Conservation (phyloP, 768 basidiomycete species). For the Podaxis sp. region DNA sequence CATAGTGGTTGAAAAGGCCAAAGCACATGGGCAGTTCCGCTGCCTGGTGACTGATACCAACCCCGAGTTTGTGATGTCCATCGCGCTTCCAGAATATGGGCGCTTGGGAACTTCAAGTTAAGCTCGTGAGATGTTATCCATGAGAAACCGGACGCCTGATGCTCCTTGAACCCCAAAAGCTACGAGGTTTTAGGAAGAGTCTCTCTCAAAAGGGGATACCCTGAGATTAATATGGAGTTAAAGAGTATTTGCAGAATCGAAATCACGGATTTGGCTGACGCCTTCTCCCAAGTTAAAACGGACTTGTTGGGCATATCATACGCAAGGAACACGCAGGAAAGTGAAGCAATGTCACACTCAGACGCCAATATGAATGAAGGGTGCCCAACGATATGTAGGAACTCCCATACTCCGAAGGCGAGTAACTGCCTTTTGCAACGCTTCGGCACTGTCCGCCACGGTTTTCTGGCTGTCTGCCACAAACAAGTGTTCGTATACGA, state of each 20-base stretch:
- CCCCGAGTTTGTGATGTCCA: no score
- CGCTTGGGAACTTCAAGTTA: no score
- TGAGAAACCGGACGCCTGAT: not conserved
- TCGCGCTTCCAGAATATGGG: no score
- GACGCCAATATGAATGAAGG: constrained; percentile 24
- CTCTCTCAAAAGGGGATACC: not conserved
- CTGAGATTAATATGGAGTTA: not conserved
- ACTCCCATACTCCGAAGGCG: constrained; percentile 14
- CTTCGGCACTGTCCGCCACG: constrained; percentile 17
- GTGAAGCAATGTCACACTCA: not conserved
- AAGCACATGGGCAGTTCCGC: no score
- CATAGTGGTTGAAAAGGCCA: no score
- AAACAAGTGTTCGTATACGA: constrained; percentile 19
- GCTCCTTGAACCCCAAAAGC: not conserved
- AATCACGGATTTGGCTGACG: not conserved
- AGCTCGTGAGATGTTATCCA: not conserved
- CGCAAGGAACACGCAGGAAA: not conserved
- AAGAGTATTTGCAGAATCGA: not conserved
- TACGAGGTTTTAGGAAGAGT: not conserved
- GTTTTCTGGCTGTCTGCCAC: constrained; percentile 2
- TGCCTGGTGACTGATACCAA: no score
- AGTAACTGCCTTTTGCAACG: constrained; percentile 18
- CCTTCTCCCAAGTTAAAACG: not conserved
- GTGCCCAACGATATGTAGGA: constrained; percentile 20
- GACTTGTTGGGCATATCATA: not conserved